phyloP scores from a whole-genome alignment of 805 yeast genomes.

The Yamadazyma nakazawae region DNA sequence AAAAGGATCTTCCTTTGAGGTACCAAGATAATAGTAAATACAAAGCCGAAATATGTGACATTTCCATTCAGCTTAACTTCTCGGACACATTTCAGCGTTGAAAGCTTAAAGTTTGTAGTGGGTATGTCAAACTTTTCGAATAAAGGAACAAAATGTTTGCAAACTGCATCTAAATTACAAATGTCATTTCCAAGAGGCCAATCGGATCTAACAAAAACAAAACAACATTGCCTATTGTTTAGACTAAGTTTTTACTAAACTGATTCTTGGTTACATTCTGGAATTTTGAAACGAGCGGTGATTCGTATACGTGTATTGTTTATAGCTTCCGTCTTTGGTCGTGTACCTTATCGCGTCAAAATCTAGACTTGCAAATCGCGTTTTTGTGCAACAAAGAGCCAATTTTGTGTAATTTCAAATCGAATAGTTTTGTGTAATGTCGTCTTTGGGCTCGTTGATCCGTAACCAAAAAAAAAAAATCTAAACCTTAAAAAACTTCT shows the following conservation, averaged over 20 bases:
- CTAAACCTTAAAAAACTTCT: slow-evolving; percentile 3
- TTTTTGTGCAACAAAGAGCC: not conserved
- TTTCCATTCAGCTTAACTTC: too few relatives aligned
- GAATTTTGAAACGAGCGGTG: not conserved
- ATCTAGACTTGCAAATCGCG: slow-evolving; percentile 3
- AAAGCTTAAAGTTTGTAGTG: too few relatives aligned
- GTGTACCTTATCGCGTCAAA: not conserved
- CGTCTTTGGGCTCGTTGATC: slow-evolving; percentile 4
- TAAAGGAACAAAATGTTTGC: too few relatives aligned
- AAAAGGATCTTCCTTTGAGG: too few relatives aligned
- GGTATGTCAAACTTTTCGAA: too few relatives aligned
- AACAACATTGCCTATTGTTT: not conserved
- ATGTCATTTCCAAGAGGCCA: too few relatives aligned
- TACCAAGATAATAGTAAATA: too few relatives aligned
- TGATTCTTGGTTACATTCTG: not conserved
- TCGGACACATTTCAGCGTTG: too few relatives aligned
- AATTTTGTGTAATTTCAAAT: not conserved
- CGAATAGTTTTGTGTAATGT: not conserved
- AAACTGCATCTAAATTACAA: too few relatives aligned
- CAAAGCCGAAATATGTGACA: too few relatives aligned
- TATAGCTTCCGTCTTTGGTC: not conserved
- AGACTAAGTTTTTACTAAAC: not conserved
- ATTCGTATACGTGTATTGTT: not conserved
- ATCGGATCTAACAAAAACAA: too few relatives aligned
- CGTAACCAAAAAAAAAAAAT: not conserved